Percentiles rank a stretch among this genome's conserved stretches.
These are phyloP conservation scores for Asterochloris erici DNA, from an alignment of 139 green algal species.

Conservation along the genomic window DNA sequence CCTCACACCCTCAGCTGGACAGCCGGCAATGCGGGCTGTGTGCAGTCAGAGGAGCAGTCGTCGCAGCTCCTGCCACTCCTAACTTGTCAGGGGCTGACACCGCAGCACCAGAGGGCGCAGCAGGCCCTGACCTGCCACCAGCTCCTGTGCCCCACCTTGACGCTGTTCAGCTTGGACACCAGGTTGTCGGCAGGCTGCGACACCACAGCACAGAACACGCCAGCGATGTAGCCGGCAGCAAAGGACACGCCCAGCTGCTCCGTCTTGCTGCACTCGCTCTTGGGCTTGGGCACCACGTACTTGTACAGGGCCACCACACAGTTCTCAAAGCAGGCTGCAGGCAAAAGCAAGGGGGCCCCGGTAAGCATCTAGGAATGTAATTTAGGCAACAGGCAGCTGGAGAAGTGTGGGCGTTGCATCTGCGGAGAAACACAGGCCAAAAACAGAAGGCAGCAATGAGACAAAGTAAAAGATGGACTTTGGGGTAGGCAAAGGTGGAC, in stretches of 20 bases:
- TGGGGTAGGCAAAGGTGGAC: too few relatives aligned
- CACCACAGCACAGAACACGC: slow-evolving; percentile 88
- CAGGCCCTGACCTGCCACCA: slow-evolving; percentile 22
- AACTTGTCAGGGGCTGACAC: too few relatives aligned
- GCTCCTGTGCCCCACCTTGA: slow-evolving; percentile 53
- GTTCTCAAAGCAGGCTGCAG: slow-evolving; percentile 86
- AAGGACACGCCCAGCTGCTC: slow-evolving; percentile 93
- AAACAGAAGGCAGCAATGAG: too few relatives aligned
- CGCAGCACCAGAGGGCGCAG: not conserved
- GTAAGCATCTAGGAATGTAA: not conserved
- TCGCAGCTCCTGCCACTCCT: too few relatives aligned
- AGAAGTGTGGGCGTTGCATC: not conserved
- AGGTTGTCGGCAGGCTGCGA: slow-evolving; percentile 92
- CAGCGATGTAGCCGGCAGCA: slow-evolving; percentile 79
- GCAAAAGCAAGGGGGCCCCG: not conserved
- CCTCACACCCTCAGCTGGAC: too few relatives aligned
- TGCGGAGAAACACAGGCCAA: too few relatives aligned
- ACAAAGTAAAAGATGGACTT: too few relatives aligned
- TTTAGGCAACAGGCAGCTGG: not conserved
- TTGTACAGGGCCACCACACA: slow-evolving; percentile 85
- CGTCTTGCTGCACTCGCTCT: slow-evolving; percentile 81
- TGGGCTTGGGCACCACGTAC: slow-evolving; percentile 89
- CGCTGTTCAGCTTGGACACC: slow-evolving; percentile 89
- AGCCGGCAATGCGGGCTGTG: too few relatives aligned
- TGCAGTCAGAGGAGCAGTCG: too few relatives aligned